A percentile compares a stretch with the other conserved stretches of the same genome.
Evolutionary conservation across 208 protist genomes (phyloP).

Genomic region (Strigomonas culicis): DNA sequence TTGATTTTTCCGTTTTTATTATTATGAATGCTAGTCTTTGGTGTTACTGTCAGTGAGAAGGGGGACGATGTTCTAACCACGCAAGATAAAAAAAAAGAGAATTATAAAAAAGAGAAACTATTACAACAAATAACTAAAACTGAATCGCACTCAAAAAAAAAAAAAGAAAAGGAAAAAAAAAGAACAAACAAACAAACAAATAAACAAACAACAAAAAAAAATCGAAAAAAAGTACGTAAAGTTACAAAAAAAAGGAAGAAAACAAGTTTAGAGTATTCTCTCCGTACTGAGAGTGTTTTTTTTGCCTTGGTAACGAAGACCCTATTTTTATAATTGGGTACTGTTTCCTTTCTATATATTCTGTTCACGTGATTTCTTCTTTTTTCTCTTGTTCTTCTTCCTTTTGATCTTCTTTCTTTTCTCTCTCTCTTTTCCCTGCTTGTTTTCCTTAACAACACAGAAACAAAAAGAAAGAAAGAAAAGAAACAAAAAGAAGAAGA

Average conservation of each 20-base stretch:
- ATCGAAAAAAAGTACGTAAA: conserved; percentile 9
- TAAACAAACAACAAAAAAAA: conserved; percentile 1
- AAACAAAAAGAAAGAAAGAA: conserved; percentile 3
- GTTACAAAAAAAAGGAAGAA: conserved; percentile 10
- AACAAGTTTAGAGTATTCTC: background rate
- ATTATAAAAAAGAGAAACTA: background rate
- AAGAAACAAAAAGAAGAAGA: conserved; percentile 8
- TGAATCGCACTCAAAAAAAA: background rate
- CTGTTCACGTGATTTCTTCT: background rate
- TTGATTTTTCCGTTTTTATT: conserved; percentile 1
- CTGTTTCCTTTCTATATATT: background rate
- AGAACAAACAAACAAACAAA: conserved; percentile 12
- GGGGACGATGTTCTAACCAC: background rate
- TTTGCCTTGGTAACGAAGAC: background rate
- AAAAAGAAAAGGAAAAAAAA: conserved; percentile 15
- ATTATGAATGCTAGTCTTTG: background rate
- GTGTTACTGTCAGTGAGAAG: background rate
- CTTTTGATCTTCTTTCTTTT: conserved; percentile 9
- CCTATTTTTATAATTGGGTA: background rate
- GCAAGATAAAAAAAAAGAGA: conserved; percentile 5
- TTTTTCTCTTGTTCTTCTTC: background rate
- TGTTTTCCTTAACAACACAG: conserved; percentile 1
- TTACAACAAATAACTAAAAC: background rate
- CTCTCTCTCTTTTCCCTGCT: conserved; percentile 1
- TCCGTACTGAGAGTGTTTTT: background rate